Percentiles rank a stretch among this genome's conserved stretches.
These are phyloP conservation scores for Hypoxylon trugodes DNA, from an alignment of 495 filamentous ascomycete species.

Conservation along the genomic window DNA sequence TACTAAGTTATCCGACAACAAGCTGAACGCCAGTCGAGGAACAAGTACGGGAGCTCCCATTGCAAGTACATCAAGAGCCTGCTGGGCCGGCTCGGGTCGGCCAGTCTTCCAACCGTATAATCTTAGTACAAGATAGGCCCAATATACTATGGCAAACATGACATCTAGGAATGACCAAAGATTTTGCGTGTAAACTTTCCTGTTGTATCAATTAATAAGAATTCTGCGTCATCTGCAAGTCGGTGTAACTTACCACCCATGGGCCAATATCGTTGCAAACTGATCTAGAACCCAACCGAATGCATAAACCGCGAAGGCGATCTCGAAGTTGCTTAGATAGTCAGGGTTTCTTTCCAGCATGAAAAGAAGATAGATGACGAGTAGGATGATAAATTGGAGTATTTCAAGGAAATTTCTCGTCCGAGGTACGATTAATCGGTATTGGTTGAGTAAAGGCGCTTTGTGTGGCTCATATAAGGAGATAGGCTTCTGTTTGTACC, in stretches of 20 bases:
- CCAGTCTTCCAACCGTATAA: constrained; percentile 61
- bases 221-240: neutral
- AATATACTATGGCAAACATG: constrained; percentile 69
- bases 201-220: constrained; percentile 41
- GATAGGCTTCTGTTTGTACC: constrained; percentile 76
- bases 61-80: constrained; percentile 72
- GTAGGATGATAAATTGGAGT: constrained; percentile 69
- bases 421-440: constrained; percentile 74
- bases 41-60: constrained; percentile 75
- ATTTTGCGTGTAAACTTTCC: constrained; percentile 79
- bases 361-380: constrained; percentile 67
- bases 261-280: constrained; percentile 74
- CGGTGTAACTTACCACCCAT: constrained; percentile 64
- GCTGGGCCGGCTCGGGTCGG: constrained; percentile 50
- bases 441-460: constrained; percentile 75
- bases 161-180: constrained; percentile 82
- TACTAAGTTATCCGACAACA: constrained; percentile 76
- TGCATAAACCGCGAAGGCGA: constrained; percentile 69
- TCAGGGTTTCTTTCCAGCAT: constrained; percentile 66
- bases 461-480: constrained; percentile 72
- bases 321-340: constrained; percentile 60
- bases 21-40: constrained; percentile 76
- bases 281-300: constrained; percentile 78
- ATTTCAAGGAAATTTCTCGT: constrained; percentile 74
- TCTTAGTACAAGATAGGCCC: constrained; percentile 66